phyloP scores from a whole-genome alignment of 441 rosid genomes.

The Jatropha podagrica region DNA sequence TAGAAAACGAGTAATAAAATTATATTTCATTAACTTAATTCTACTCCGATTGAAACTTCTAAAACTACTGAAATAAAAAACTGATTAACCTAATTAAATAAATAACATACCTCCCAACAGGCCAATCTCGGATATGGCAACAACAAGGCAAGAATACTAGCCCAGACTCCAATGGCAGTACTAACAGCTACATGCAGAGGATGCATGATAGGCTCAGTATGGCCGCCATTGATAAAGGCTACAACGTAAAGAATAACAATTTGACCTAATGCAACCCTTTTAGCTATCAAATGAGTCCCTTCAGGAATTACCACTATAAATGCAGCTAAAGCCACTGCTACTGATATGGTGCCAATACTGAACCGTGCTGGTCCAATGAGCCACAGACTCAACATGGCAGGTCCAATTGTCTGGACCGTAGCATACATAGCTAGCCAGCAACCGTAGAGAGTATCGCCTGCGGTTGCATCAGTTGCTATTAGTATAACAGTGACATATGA shows the following conservation, averaged over 20 bases:
- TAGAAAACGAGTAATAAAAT: no score
- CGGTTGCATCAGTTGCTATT: conserved; percentile 61
- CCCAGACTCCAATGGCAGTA: conserved; percentile 67
- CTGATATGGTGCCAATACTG: conserved; percentile 44
- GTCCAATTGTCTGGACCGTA: conserved; percentile 67
- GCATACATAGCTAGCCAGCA: conserved; percentile 83
- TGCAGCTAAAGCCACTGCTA: conserved; percentile 64
- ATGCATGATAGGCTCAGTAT: conserved; percentile 57
- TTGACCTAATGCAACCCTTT: conserved; percentile 80
- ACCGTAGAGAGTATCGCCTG: conserved; percentile 66
- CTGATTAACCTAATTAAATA: neutral
- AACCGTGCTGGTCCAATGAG: conserved; percentile 66
- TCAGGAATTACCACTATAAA: conserved; percentile 61
- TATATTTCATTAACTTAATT: no score
- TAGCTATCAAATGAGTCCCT: conserved; percentile 57
- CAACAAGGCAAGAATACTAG: conserved; percentile 64
- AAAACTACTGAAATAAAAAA: no score
- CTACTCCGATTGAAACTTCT: no score
- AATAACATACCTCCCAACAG: conserved; percentile 54
- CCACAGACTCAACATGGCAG: conserved; percentile 62
- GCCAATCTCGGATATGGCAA: conserved; percentile 80
- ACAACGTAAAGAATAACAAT: conserved; percentile 63
- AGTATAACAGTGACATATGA: conserved; percentile 62
- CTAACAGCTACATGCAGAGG: conserved; percentile 73
- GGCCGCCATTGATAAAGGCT: conserved; percentile 54